Base-by-base conservation (phyloP, 2,329 filamentous ascomycete genomes). In the Colletotrichum orbiculare region DNA sequence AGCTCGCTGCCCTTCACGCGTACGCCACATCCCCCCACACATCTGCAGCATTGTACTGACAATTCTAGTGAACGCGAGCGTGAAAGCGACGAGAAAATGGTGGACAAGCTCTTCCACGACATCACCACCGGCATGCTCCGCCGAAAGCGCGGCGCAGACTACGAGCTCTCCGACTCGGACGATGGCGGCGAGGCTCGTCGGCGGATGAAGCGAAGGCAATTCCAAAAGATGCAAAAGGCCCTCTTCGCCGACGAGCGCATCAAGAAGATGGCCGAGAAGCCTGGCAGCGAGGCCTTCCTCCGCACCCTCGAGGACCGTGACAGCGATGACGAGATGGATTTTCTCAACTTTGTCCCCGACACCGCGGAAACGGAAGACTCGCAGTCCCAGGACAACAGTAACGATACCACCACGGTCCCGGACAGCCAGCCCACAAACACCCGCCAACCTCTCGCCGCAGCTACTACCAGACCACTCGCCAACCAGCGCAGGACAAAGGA, bases 61-160 rank as follows among this genome's bases (percentile, higher is more conserved):
- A 57, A 60, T 49, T 12, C 62, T 66, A 95, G 92, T 38, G 90
- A 96, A 70, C 91, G 91, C 55, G 90, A 95, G 71, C 90, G 93
- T 67, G 88, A 85, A 42, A 87, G 87, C 42, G 93, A 98, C 72
- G 94, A 97, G 76, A 93, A 95, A 71, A 89, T 92, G 69, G 91
- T 97, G 12, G 91, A 94, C 72, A 96, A 96, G 80, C 86, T 99
- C 55, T 93, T 96, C 83, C 94, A 92, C 71, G 95, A 98, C 74
- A 91, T 99, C 71, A 96, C 93, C 5, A 96, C 91, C 11, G 96
- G 96, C 54, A 91, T 89, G 76, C 85, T 99, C 54, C 91, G 94
- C 10, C 90, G 93, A 67, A 95, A 96, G 75, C 89, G 92, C 73
- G 91, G 90, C 67, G 85, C 92, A 74, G 91, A 94, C 71, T 90